Evolutionary conservation across 768 basidiomycete species (phyloP), one percentile per base, ranked within the genome.

Genomic region (Lactarius sanguifluus): DNA sequence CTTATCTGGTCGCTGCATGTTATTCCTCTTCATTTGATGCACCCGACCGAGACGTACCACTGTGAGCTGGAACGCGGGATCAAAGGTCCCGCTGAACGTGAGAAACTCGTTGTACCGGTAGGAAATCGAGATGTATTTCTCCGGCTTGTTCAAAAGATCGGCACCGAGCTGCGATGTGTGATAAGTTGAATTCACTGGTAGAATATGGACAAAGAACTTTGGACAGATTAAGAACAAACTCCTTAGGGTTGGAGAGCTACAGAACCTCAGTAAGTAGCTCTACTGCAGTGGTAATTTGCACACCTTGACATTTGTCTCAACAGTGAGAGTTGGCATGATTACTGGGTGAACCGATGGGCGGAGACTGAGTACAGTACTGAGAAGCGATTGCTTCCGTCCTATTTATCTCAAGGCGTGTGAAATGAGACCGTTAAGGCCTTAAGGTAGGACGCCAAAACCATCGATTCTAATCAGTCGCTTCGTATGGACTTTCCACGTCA

Each of bases 21-120:
- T 20, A 23, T 18, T 28, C 58, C 32, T 52, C 59, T 30, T 54
- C 32, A 12, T 52, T 43, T 40, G 25, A 56, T 8, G 45, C 40
- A 23, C 43, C 32, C 34, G 38, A 38, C 43, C 45, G 40, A 69
- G 57, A 79, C 88, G 61, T 66, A 91, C 90, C 65, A 88, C 76
- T 56, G 74, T 75, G 61, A 91, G 76, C 59, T 82, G 77, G 75
- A 88, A 83, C 4, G 88, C 85, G 23, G 89, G 89, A 18, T 89
- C 88, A 61, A 88, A 83, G 5, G 83, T 83, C 16, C 88, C 89
- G 23, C 69, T 78, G 71, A 85, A 90, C 3, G 85, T 81, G 66
- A 90, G 80, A 41, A 78, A 80, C 61, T 89, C 85, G 69, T 86
- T 85, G 77, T 86, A 80, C 13, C 74, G 78, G 70, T 86, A 81